These are phyloP conservation scores for Geranium brycei DNA, from an alignment of 345 rosid species.

Conservation along the genomic window DNA sequence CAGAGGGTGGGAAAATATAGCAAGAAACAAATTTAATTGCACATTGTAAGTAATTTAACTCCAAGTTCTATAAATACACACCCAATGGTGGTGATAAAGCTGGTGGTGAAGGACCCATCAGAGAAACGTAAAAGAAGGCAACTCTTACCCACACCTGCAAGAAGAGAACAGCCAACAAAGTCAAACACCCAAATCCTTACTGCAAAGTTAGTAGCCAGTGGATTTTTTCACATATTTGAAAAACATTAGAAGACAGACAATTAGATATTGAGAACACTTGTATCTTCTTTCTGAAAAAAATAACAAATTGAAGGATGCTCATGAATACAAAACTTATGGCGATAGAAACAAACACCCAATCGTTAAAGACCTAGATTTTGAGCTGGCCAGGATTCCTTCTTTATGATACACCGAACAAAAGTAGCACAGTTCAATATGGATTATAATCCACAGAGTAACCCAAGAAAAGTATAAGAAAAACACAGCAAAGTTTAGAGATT, in stretches of 20 bases:
- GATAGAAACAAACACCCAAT: neutral
- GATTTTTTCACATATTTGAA: no score
- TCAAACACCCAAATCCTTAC: neutral
- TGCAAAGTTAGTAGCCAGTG: neutral
- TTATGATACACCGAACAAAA: neutral
- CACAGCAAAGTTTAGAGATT: neutral
- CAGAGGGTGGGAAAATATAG: neutral
- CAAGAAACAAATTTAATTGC: neutral
- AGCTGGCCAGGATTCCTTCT: neutral
- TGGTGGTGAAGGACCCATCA: slow-evolving; percentile 46
- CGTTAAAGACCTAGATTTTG: neutral
- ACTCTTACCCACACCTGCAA: slow-evolving; percentile 44
- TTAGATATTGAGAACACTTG: neutral
- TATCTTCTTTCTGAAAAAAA: neutral
- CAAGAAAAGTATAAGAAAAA: no score
- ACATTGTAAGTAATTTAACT: no score
- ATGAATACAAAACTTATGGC: no score
- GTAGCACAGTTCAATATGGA: neutral
- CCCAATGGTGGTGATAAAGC: slow-evolving; percentile 47
- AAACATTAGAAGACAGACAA: neutral
- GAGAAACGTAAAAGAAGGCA: slow-evolving; percentile 45
- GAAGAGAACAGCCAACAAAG: neutral
- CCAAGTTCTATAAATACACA: neutral
- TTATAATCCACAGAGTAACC: neutral
- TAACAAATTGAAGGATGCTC: no score